Evolutionary conservation across 768 basidiomycete species (phyloP).

Genomic region (Tylopilus felleus): DNA sequence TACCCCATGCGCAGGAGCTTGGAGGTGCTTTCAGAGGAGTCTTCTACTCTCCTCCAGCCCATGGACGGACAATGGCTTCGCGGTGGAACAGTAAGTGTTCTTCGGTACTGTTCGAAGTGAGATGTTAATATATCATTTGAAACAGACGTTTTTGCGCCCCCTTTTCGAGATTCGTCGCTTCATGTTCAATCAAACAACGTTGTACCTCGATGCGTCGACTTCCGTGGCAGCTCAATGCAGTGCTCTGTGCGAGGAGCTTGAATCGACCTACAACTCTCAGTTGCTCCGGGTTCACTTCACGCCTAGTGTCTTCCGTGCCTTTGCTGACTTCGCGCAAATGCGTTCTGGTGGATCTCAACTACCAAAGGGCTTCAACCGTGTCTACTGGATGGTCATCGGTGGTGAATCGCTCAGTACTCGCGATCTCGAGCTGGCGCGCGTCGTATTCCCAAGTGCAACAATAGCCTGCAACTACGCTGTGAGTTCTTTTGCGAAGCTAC

Average conservation of each 20-base stretch:
- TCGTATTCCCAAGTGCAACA: constrained; percentile 23
- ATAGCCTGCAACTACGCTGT: constrained; percentile 33
- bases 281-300: constrained; percentile 29
- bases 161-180: constrained; percentile 32
- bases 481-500: background rate
- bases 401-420: constrained; percentile 26
- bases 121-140: background rate
- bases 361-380: constrained; percentile 22
- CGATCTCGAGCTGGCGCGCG: constrained; percentile 27
- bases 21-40: constrained; percentile 26
- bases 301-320: constrained; percentile 29
- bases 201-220: constrained; percentile 28
- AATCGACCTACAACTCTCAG: constrained; percentile 19
- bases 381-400: constrained; percentile 35
- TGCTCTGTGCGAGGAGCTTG: constrained; percentile 25
- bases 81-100: constrained; percentile 27
- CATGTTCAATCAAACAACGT: constrained; percentile 32
- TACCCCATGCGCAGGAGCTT: constrained; percentile 29
- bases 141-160: constrained; percentile 29
- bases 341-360: constrained; percentile 14
- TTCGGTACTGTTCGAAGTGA: background rate
- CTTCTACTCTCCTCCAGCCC: constrained; percentile 26
- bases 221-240: constrained; percentile 28
- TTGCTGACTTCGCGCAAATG: constrained; percentile 28
- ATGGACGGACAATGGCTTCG: constrained; percentile 33